Percentiles rank a stretch among this genome's conserved stretches.
Conservation (phyloP, 345 rosid species). For the Ceriops tagal region DNA sequence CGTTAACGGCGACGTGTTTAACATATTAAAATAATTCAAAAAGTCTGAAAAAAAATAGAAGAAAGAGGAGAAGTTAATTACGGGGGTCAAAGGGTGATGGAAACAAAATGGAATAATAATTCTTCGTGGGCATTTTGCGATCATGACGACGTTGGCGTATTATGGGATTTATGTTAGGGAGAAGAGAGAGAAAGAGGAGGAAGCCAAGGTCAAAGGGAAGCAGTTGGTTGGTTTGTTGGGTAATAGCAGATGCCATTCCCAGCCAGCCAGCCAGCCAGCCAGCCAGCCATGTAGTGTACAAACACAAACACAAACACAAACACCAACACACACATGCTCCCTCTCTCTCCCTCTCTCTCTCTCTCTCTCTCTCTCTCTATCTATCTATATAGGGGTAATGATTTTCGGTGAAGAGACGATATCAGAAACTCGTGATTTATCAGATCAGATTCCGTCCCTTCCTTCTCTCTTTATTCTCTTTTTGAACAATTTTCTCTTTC, state of each 20-base stretch:
- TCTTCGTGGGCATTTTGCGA: constrained; percentile 26
- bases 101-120: not conserved
- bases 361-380: too few species aligned
- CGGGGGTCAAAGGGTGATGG: not conserved
- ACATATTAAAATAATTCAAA: too few species aligned
- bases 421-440: constrained; percentile 48
- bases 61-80: too few species aligned
- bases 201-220: constrained; percentile 70
- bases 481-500: not conserved
- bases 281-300: not conserved
- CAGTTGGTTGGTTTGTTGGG: constrained; percentile 34
- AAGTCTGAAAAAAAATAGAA: too few species aligned
- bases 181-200: constrained; percentile 19
- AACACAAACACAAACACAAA: not conserved
- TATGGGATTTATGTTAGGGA: not conserved
- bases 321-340: too few species aligned
- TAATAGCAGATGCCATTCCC: too few species aligned
- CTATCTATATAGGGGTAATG: constrained; percentile 28
- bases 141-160: constrained; percentile 46
- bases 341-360: too few species aligned
- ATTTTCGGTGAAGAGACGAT: constrained; percentile 25
- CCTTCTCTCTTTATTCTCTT: not conserved
- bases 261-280: too few species aligned
- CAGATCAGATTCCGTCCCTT: constrained; percentile 6
- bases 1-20: too few species aligned